phyloP scores from a whole-genome alignment of 306 rosid species.

The Lablab purpureus region DNA sequence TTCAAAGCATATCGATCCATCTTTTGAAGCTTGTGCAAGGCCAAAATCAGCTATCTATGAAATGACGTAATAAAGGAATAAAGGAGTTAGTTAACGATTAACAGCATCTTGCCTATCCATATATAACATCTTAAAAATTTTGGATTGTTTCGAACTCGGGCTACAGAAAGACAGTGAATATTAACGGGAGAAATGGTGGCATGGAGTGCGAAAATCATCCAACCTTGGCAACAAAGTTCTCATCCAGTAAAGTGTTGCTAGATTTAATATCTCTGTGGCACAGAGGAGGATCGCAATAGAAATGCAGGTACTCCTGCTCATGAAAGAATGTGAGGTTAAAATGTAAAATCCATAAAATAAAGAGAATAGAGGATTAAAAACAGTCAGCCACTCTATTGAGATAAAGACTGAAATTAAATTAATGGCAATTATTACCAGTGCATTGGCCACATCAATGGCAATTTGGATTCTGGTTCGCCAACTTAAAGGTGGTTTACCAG shows the following conservation, averaged over 20 bases:
- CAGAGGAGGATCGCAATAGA: slow-evolving; percentile 95
- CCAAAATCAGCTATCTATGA: slow-evolving; percentile 97
- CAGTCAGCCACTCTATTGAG: slow-evolving; percentile 1
- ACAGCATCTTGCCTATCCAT: slow-evolving; percentile 38
- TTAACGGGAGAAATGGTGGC: slow-evolving; percentile 37
- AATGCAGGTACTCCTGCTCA: slow-evolving; percentile 98
- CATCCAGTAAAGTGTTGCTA: slow-evolving; percentile 92
- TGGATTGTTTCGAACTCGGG: slow-evolving; percentile 24
- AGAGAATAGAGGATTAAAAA: slow-evolving; percentile 8
- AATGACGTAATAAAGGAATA: slow-evolving; percentile 23
- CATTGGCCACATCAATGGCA: slow-evolving; percentile 94
- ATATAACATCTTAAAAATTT: slow-evolving; percentile 10
- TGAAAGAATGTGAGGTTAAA: slow-evolving; percentile 39
- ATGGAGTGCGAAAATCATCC: slow-evolving; percentile 34
- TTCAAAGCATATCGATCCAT: slow-evolving; percentile 86
- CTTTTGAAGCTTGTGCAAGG: slow-evolving; percentile 92
- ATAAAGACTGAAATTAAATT: slow-evolving; percentile 30
- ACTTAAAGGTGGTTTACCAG: slow-evolving; percentile 79
- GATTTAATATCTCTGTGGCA: slow-evolving; percentile 97
- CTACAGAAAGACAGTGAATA: not conserved
- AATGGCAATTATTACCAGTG: slow-evolving; percentile 69
- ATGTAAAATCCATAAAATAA: not conserved
- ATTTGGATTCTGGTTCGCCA: slow-evolving; percentile 92
- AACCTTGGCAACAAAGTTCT: slow-evolving; percentile 94
- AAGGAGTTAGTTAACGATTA: slow-evolving; percentile 2